Percentiles rank a stretch among this genome's conserved stretches.
Evolutionary conservation across 2,329 filamentous ascomycete genomes (phyloP).

Genomic region (Ophiostoma perfectum): DNA sequence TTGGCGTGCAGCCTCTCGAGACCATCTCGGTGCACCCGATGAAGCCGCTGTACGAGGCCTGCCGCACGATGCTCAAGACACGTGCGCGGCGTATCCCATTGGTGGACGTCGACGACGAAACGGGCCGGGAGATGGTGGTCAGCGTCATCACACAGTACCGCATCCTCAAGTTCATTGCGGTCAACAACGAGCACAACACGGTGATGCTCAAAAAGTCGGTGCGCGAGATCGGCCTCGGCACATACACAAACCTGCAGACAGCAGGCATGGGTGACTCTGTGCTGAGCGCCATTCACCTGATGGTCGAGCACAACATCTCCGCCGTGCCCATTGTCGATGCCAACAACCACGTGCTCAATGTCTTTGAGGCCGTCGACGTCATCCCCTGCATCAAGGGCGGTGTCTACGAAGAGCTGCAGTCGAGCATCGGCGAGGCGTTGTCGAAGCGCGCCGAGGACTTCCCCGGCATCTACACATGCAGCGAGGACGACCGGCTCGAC

Average conservation of each 20-base stretch:
- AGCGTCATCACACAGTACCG: slow-evolving; percentile 98
- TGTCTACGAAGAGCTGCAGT: slow-evolving; percentile 81
- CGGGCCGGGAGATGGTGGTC: slow-evolving; percentile 83
- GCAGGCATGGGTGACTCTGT: slow-evolving; percentile 86
- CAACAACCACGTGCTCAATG: slow-evolving; percentile 74
- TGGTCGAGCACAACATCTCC: slow-evolving; percentile 90
- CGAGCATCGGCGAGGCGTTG: slow-evolving; percentile 82
- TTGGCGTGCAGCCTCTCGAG: slow-evolving; percentile 85
- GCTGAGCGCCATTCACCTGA: slow-evolving; percentile 86
- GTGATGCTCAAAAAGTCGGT: slow-evolving; percentile 83
- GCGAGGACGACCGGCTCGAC: slow-evolving; percentile 82
- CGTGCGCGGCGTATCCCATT: slow-evolving; percentile 89
- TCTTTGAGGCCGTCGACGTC: slow-evolving; percentile 96
- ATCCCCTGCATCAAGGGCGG: slow-evolving; percentile 93
- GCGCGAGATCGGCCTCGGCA: slow-evolving; percentile 76
- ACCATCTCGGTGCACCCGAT: slow-evolving; percentile 94
- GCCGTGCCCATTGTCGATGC: slow-evolving; percentile 88
- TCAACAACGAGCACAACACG: slow-evolving; percentile 82
- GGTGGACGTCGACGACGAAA: slow-evolving; percentile 91
- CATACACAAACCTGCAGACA: slow-evolving; percentile 73
- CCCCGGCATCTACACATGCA: slow-evolving; percentile 94
- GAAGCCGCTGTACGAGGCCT: slow-evolving; percentile 88
- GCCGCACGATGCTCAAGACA: slow-evolving; percentile 87
- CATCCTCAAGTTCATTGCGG: slow-evolving; percentile 96
- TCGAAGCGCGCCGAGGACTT: slow-evolving; percentile 86